These are phyloP conservation scores for Rhytidhysteron rufulum DNA, from an alignment of 2,329 filamentous ascomycete genomes.

Conservation along the genomic window DNA sequence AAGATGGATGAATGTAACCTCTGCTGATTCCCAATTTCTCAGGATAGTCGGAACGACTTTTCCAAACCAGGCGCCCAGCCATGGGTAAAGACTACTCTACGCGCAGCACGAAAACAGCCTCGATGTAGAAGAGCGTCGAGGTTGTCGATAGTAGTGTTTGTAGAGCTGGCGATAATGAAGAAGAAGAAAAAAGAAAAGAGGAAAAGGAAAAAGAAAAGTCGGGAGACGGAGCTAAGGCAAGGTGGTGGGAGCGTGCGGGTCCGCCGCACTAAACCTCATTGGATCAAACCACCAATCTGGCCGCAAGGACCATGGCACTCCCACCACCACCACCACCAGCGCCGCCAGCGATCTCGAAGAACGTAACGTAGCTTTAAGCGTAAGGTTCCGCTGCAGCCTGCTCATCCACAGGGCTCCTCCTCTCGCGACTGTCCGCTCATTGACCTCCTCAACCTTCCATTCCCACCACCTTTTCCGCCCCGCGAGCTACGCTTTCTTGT, in stretches of 20 bases:
- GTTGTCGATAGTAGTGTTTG: conserved; percentile 58
- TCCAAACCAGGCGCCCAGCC: conserved; percentile 70
- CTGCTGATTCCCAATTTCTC: conserved; percentile 70
- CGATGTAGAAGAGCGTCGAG: conserved; percentile 45
- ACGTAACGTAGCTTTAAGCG: conserved; percentile 25
- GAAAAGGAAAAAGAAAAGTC: too few relatives aligned
- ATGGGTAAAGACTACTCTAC: conserved; percentile 61
- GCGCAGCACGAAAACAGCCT: conserved; percentile 67
- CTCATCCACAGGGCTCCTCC: conserved; percentile 9
- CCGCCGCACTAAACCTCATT: conserved; percentile 18
- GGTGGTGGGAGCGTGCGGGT: conserved; percentile 12
- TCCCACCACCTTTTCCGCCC: conserved; percentile 5
- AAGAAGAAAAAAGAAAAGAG: conserved; percentile 38
- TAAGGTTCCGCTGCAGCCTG: conserved; percentile 22
- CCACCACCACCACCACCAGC: conserved; percentile 12
- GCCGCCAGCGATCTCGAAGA: conserved; percentile 14
- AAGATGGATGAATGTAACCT: conserved; percentile 55
- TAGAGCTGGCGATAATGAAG: conserved; percentile 51
- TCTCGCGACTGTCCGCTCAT: neutral
- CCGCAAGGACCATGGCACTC: conserved; percentile 19
- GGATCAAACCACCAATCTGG: conserved; percentile 30
- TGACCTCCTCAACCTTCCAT: conserved; percentile 3
- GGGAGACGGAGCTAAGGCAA: too few relatives aligned
- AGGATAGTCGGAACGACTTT: conserved; percentile 58
- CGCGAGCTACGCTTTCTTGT: conserved; percentile 10